Evolutionary conservation across 2,329 filamentous ascomycete species (phyloP).

Genomic region (Diaporthe sp.): DNA sequence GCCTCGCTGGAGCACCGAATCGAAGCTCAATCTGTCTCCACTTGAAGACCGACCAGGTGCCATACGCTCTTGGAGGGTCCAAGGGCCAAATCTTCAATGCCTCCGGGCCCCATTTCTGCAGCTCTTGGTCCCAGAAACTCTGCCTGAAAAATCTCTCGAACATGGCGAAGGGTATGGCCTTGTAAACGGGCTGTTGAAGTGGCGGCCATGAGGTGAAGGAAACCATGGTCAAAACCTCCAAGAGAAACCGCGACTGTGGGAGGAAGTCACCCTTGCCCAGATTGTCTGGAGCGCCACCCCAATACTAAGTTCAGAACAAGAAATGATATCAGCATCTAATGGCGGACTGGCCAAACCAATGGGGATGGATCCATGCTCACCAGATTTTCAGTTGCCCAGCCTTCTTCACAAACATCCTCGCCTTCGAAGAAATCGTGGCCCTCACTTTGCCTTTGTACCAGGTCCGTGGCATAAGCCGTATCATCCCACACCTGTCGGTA

Average conservation of each 20-base stretch:
- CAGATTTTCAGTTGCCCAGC: slow-evolving; percentile 38
- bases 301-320: slow-evolving; percentile 12
- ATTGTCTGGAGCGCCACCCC: background rate
- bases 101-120: slow-evolving; percentile 17
- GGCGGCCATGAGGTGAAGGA: background rate
- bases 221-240: slow-evolving; percentile 19
- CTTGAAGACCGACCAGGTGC: background rate
- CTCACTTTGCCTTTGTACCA: background rate
- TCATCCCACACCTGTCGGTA: slow-evolving; percentile 2
- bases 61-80: background rate
- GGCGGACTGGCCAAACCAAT: background rate
- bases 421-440: background rate
- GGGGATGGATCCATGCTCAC: background rate
- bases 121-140: slow-evolving; percentile 33
- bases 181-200: background rate
- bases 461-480: no score
- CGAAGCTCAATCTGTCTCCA: background rate
- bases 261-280: background rate
- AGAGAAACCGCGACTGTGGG: slow-evolving; percentile 2
- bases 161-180: background rate
- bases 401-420: slow-evolving; percentile 26
- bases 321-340: background rate
- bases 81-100: slow-evolving; percentile 29
- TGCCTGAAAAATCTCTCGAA: slow-evolving; percentile 28
- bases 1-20: slow-evolving; percentile 17